Percentiles rank a stretch among this genome's conserved stretches.
Evolutionary conservation across 2,329 filamentous ascomycete genomes (phyloP).

Genomic region (Alternaria sp.): DNA sequence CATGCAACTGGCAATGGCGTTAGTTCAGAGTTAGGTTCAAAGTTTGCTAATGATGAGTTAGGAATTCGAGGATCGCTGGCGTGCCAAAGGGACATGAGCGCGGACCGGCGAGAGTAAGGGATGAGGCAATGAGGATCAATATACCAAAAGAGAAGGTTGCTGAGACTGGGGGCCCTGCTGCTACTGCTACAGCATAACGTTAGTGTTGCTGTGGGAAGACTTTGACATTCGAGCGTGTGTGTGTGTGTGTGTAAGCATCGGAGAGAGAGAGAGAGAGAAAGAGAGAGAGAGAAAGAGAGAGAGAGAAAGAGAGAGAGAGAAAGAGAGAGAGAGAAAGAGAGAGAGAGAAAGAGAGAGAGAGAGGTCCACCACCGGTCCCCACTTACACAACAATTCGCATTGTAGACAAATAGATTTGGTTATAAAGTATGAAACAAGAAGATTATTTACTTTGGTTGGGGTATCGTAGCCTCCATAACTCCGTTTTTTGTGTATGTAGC

Average conservation of each 20-base stretch:
- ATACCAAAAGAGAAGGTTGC: slow-evolving; percentile 34
- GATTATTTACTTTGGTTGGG: neutral
- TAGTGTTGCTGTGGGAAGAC: too few relatives aligned
- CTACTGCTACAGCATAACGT: neutral
- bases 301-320: too few relatives aligned
- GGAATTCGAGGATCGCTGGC: slow-evolving; percentile 26
- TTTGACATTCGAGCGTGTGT: too few relatives aligned
- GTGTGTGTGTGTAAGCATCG: too few relatives aligned
- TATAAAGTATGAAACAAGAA: neutral
- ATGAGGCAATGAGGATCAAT: slow-evolving; percentile 41
- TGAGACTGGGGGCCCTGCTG: slow-evolving; percentile 30
- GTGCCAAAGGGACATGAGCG: slow-evolving; percentile 33
- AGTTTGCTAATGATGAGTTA: neutral
- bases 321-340: too few relatives aligned
- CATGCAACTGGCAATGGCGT: too few relatives aligned
- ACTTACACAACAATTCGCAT: neutral
- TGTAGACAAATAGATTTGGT: neutral
- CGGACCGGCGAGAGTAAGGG: slow-evolving; percentile 43
- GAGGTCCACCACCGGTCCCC: too few relatives aligned
- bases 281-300: too few relatives aligned
- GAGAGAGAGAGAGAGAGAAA: too few relatives aligned
- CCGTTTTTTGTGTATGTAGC: neutral
- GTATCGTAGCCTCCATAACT: slow-evolving; percentile 1
- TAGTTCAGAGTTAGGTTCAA: too few relatives aligned
- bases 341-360: too few relatives aligned